Conservation (phyloP, 495 filamentous ascomycete genomes). For the Annulohypoxylon maeteangense region DNA sequence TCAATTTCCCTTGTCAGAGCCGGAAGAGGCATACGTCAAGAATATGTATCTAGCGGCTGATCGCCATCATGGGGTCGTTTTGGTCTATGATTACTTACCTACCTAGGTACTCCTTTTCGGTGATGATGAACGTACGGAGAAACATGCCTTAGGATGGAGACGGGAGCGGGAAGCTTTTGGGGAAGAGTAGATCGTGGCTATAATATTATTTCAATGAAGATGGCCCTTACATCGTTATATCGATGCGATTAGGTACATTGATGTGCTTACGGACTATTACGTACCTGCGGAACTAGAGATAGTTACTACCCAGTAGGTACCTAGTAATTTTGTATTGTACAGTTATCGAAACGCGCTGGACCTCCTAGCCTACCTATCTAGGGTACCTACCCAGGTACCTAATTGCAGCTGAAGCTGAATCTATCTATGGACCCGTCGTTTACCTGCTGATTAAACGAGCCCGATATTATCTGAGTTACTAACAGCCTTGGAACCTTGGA, state of each 20-base stretch:
- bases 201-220: constrained; percentile 25
- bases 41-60: constrained; percentile 29
- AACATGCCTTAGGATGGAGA: neutral
- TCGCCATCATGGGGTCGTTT: constrained; percentile 36
- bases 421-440: neutral
- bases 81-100: constrained; percentile 28
- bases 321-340: too few relatives aligned
- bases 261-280: constrained; percentile 10
- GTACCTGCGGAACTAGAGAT: constrained; percentile 4
- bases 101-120: constrained; percentile 12
- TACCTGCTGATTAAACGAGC: neutral
- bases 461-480: neutral
- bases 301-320: too few relatives aligned
- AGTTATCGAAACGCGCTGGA: neutral
- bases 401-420: too few relatives aligned
- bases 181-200: constrained; percentile 32
- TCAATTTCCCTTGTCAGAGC: constrained; percentile 38
- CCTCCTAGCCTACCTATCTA: neutral
- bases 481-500: too few relatives aligned
- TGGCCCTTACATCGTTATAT: constrained; percentile 38
- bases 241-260: constrained; percentile 22
- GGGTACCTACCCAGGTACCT: neutral
- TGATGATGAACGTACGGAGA: constrained; percentile 7
- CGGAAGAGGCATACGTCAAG: constrained; percentile 42
- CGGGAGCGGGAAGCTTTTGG: constrained; percentile 26